phyloP scores from a whole-genome alignment of 306 rosid genomes.

The Cercis canadensis region DNA sequence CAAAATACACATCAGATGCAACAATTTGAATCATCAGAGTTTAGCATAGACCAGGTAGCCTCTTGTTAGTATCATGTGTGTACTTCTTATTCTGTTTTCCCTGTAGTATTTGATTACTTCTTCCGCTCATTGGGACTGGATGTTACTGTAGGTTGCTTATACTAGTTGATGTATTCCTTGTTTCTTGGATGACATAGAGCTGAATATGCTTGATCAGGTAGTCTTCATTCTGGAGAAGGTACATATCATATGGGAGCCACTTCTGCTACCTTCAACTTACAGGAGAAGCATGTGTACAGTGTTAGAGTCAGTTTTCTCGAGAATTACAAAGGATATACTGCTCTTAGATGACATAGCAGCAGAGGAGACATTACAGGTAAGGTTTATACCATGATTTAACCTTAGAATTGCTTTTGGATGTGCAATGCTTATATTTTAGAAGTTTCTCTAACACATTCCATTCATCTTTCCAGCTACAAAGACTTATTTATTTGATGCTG shows the following conservation, averaged over 20 bases:
- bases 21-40: constrained; percentile 78
- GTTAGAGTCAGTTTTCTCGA: constrained; percentile 82
- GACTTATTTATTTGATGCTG: constrained; percentile 75
- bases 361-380: constrained; percentile 91
- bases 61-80: constrained; percentile 26
- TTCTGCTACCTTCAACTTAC: constrained; percentile 80
- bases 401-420: constrained; percentile 9
- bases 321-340: constrained; percentile 76
- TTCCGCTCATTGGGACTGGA: not conserved
- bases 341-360: constrained; percentile 94
- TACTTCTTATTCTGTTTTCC: constrained; percentile 22
- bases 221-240: constrained; percentile 87
- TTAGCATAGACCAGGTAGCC: constrained; percentile 89
- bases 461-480: constrained; percentile 67
- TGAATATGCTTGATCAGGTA: constrained; percentile 63
- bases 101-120: constrained; percentile 13
- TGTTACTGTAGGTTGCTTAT: constrained; percentile 20
- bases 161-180: constrained; percentile 23
- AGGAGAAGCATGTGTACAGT: constrained; percentile 79
- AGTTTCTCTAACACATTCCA: constrained; percentile 39
- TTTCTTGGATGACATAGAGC: constrained; percentile 33
- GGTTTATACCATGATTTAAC: not conserved
- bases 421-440: constrained; percentile 28
- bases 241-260: constrained; percentile 94
- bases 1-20: constrained; percentile 89